These are phyloP conservation scores for Xerocomus potaroensis DNA, from an alignment of 768 basidiomycete species.

Conservation along the genomic window DNA sequence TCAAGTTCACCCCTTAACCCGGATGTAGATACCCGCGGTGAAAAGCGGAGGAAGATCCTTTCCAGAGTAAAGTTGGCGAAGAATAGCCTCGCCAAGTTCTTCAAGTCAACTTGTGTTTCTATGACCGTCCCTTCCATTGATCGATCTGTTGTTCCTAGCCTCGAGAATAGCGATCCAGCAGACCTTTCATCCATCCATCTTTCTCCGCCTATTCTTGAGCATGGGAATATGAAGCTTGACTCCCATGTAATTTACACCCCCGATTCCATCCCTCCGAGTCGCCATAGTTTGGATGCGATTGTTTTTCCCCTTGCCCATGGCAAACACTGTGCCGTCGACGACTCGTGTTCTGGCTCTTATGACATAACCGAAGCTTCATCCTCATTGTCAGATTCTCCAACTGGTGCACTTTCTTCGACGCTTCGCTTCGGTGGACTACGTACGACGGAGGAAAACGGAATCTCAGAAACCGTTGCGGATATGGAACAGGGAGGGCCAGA, in stretches of 20 bases:
- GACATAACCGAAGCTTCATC: not conserved
- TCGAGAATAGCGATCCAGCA: not conserved
- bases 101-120: constrained; percentile 7
- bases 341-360: not conserved
- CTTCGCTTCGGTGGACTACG: not conserved
- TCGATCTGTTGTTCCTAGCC: not conserved
- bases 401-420: not conserved
- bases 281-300: not conserved
- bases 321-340: not conserved
- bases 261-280: not conserved
- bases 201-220: not conserved
- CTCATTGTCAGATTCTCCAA: not conserved
- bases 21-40: not conserved
- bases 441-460: constrained; percentile 5
- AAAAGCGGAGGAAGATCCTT: constrained; percentile 8
- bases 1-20: not conserved
- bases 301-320: not conserved
- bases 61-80: constrained; percentile 12
- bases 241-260: not conserved
- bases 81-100: constrained; percentile 13
- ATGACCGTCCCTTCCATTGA: not conserved
- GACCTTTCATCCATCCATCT: not conserved
- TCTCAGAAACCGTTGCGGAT: not conserved
- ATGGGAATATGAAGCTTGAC: not conserved
- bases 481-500: not conserved